Base-by-base conservation (phyloP, 768 basidiomycete species). In the Hypholoma fasciculare region DNA sequence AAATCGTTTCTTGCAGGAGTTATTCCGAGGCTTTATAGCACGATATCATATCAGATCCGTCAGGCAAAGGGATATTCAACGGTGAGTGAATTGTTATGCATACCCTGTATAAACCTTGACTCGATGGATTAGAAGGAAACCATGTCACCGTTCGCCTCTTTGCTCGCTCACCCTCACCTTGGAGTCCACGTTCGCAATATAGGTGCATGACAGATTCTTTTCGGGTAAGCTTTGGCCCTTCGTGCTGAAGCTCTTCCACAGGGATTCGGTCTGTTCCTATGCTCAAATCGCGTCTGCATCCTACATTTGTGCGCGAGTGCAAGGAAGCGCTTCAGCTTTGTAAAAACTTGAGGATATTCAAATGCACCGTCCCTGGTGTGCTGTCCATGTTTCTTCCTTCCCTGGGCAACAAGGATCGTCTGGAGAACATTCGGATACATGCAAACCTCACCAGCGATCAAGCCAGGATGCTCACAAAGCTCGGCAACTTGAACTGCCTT, bases 1-100 rank as follows among this genome's bases (percentile, higher is more conserved):
- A 78, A 77, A 43, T 82, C 87, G 0, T 92, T 91, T 60, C 74
- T 86, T 23, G 81, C 82, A 0, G 88, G 80, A 1, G 86, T 82
- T 0, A 79, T 86, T 2, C 88, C 89, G 0, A 74, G 77, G 14
- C 73, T 92, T 7, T 92, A 92, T 68, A 69, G 76, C 30, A 79
- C 71, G 2, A 74, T 91, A 44, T 76, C 74, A 6, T 90, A 86
- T 71, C 77, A 80, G 3, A 52, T 77, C 3, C 74, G 74, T 23
- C 83, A 89, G 63, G 78, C 82, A 13, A 89, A 88, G 60, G 78
- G 78, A 20, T 88, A 84, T 69, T 77, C 77, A 26, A 65, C 65
- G 54, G 86, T 85, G 54, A 42, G 81, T 68, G 26, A 49, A 51
- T 47, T n/a, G 51, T 34, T 51, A 52, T 58, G 27, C 43, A n/a